Evolutionary conservation across 805 yeast genomes (phyloP).

Genomic region (Monosporozyma aerobia): DNA sequence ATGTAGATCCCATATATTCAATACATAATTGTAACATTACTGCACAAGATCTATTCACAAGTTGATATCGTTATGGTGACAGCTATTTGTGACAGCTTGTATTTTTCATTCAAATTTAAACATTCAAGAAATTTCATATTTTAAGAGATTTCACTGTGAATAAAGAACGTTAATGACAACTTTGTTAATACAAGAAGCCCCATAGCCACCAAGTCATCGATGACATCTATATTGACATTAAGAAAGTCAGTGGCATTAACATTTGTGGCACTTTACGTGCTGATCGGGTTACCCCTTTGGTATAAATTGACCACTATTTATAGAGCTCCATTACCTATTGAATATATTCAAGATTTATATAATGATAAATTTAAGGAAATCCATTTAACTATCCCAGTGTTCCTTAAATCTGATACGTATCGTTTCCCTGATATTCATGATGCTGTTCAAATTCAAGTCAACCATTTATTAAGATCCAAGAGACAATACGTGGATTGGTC

Average conservation of each 20-base stretch:
- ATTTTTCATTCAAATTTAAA: neutral
- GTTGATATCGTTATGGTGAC: no score
- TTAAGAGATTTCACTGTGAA: neutral
- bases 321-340: constrained; percentile 33
- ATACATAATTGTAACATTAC: neutral
- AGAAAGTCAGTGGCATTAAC: constrained; percentile 18
- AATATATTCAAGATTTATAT: constrained; percentile 30
- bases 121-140: neutral
- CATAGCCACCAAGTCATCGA: neutral
- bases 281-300: constrained; percentile 37
- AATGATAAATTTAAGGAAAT: constrained; percentile 36
- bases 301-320: constrained; percentile 34
- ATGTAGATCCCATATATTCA: neutral
- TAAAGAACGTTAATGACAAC: neutral
- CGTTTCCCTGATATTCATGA: constrained; percentile 58
- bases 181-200: neutral
- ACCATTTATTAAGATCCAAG: constrained; percentile 28
- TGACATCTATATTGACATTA: constrained; percentile 5
- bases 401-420: constrained; percentile 36
- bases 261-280: constrained; percentile 23
- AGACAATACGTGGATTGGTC: constrained; percentile 31
- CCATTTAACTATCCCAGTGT: constrained; percentile 36
- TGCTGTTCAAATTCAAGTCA: constrained; percentile 43
- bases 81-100: neutral
- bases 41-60: neutral